phyloP scores from a whole-genome alignment of 2,329 filamentous ascomycete genomes.

The Fusarium fracticaudum region DNA sequence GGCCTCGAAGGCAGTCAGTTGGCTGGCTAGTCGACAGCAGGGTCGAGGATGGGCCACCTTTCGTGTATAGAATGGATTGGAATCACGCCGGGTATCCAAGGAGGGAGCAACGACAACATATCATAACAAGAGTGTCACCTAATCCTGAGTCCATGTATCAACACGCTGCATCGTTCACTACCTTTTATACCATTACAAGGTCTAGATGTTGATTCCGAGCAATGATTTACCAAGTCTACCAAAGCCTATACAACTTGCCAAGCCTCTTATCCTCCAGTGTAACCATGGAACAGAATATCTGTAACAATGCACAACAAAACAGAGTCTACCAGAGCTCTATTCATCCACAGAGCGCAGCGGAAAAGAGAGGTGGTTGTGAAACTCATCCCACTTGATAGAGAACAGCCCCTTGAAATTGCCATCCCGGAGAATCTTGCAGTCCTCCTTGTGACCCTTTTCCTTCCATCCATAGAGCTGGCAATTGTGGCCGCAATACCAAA shows the following conservation, averaged over 20 bases:
- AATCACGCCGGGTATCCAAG: fast-evolving
- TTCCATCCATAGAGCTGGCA: constrained; percentile 21
- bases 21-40: too few species aligned
- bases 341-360: neutral
- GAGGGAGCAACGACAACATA: neutral
- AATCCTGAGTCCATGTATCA: neutral
- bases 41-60: fast-evolving
- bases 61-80: neutral
- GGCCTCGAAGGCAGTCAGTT: too few species aligned
- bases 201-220: neutral
- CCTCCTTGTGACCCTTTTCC: constrained; percentile 13
- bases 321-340: neutral
- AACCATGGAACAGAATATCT: neutral
- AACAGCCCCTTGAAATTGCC: constrained; percentile 9
- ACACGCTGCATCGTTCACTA: fast-evolving
- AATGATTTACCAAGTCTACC: neutral
- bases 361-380: neutral
- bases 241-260: neutral
- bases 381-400: neutral
- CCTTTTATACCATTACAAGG: neutral
- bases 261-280: neutral
- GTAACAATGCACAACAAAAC: neutral
- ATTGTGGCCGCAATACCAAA: constrained; percentile 28
- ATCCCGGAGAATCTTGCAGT: constrained; percentile 24
- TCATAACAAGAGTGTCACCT: neutral